Evolutionary conservation across 306 rosid genomes (phyloP), one percentile per base, ranked within the genome.

Genomic region (Rubus parviflorus): DNA sequence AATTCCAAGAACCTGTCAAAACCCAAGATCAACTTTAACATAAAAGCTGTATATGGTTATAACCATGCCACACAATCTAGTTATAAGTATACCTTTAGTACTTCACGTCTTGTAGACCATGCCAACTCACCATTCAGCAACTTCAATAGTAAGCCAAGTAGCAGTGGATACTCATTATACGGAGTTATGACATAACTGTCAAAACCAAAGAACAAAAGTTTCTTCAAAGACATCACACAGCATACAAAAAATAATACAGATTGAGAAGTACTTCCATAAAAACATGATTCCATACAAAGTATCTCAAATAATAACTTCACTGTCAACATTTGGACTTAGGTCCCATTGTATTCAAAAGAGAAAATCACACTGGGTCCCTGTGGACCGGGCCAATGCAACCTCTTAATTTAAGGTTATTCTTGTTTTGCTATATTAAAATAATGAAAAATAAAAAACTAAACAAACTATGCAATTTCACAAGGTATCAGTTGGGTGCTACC

Each of bases 61-160:
- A 42, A 74, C 30, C 37, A 58, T 43, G 43, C 7, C 20, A 35
- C 9, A 57, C 4, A 79, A 61, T 81, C 76, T 63, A 74, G 30
- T 42, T 61, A 73, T 17, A 73, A 41, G 80, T 65, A 54, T 84
- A 95, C 99, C 99, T 95, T 95, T 69, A 95, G 84, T 49, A 85
- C 99, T 92, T 95, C 97, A 7, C 99, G 96, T 79, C 99, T 90
- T 35, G 99, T 95, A 73, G 99, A 92, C 99, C 99, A 95, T n/a
- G 91, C 90, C 52, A 95, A 85, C 84, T 92, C 97, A 25, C 99
- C 97, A 84, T 92, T 92, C 79, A 95, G 86, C 84, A 95, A 86
- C 84, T 95, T 95, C 85, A 95, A 88, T 62, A 95, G 92, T 47
- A 92, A 84, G 81, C 95, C 95, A 78, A 95, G 99, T 78, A 95